Evolutionary conservation across 1,139 yeast species (phyloP), one percentile per base, ranked within the genome.

Genomic region (Debaryomyces nepalensis): DNA sequence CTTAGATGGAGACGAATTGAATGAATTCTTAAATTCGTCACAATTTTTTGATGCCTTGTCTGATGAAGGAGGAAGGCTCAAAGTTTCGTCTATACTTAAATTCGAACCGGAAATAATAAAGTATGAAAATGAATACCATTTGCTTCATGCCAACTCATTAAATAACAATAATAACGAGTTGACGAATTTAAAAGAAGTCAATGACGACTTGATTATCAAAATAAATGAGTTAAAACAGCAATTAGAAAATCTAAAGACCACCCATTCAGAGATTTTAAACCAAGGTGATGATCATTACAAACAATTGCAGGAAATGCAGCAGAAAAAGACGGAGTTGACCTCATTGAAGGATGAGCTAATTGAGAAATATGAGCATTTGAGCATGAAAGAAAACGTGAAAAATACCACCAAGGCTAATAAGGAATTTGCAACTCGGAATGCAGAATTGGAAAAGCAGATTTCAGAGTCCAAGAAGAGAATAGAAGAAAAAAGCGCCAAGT

Each of bases 321-420:
- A 47, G 18, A 47, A 40, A 6, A 58, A 59, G 35, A 63, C 62
- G 39, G 33, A 53, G 18, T 59, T 70, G 39, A 32, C 39, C 4
- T 40, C 34, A 2, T 37, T 48, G 18, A 53, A 55, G 34, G 53
- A 52, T 12, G 54, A 57, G 8, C 55, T 71, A 33, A 61, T 65
- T 44, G 48, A 47, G 15, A 60, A 62, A 43, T 70, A 68, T 44
- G 73, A 67, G 41, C 59, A 63, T 32, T 61, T 73, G 43, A 71
- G 73, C 26, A 72, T 73, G 79, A 70, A 72, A 44, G 73, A 70
- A 48, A 73, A 73, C 46, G 59, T 73, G 42, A 65, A 61, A 44
- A 73, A 73, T 46, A 73, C 79, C 1, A 71, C 68, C 41, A 68
- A 71, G 50, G 78, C 78, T 20, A 73, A 73, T 49, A 53, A 63